Base-by-base conservation (phyloP, 805 yeast genomes). In the Candida railenensis region DNA sequence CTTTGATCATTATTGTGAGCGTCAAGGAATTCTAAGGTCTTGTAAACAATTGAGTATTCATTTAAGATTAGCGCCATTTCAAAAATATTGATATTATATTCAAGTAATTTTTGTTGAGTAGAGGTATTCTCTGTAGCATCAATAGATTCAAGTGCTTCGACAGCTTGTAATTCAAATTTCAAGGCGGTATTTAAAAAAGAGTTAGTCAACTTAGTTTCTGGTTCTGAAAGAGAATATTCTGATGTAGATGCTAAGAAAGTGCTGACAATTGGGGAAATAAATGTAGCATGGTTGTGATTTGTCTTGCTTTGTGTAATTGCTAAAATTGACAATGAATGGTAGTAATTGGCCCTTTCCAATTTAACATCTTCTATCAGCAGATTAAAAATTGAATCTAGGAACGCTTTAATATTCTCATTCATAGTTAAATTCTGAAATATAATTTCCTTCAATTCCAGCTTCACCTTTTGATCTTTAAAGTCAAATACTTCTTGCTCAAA, bases 281-380 rank as follows among this genome's bases (percentile, higher is more conserved):
- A 44, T 34, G 47, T 51, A 28, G 37, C 20, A 36, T 36, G 39
- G 20, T 5, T 7, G 18, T 36, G 39, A 19, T 36, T 18, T 5
- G 16, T 36, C 16, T 43, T 44, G 5, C 48, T 48, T 41, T 59
- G 64, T 4, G 53, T 21, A 40, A 53, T 53, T 3, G 62, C 54
- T 19, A 65, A 52, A 38, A 56, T 56, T 8, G 70, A 57, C 28
- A 67, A 53, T 34, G 63, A 52, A 48, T 66, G 70, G 47, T 45
- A 68, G 50, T 67, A 69, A 18, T 61, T 55, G 2, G 68, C 56
- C 42, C 56, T 56, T 22, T 48, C 49, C 11, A 52, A 28, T 7
- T 34, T 30, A 19, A 25, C 32, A 22, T 42, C 33, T 11, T 47
- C 50, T 20, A 55, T 49, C 3, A 48, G 34, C 18, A 50, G 50